phyloP scores from a whole-genome alignment of 148 eudicot species.

The Persicaria tinctoria region DNA sequence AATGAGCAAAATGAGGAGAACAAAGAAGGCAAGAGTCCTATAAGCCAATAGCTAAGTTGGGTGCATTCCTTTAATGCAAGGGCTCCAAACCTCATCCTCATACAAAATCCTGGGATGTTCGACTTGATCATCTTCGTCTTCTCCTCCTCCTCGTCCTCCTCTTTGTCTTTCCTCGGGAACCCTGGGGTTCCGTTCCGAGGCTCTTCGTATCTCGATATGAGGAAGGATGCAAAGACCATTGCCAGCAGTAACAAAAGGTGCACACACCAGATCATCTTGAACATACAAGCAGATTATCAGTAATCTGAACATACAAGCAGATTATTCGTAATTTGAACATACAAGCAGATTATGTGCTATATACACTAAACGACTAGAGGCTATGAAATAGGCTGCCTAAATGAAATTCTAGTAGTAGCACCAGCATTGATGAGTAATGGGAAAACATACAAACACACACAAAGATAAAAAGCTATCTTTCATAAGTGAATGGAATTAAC shows the following conservation, averaged over 20 bases:
- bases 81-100: conserved; percentile 73
- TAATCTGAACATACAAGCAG: too few species aligned
- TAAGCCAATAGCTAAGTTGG: conserved; percentile 71
- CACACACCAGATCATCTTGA: conserved; percentile 27
- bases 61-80: conserved; percentile 53
- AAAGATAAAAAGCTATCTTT: too few species aligned
- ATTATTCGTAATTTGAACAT: too few species aligned
- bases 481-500: too few species aligned
- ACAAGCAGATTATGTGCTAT: background rate
- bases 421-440: background rate
- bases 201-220: conserved; percentile 59
- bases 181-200: conserved; percentile 12
- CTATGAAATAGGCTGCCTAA: background rate
- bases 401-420: background rate
- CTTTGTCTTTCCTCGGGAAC: background rate
- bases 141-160: background rate
- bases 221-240: conserved; percentile 38
- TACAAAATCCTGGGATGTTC: conserved; percentile 34
- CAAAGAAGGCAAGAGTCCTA: conserved; percentile 14
- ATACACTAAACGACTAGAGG: background rate
- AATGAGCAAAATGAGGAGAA: conserved; percentile 36
- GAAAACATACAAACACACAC: too few species aligned
- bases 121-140: conserved; percentile 7
- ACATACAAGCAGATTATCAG: too few species aligned
- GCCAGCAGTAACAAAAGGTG: conserved; percentile 44